phyloP scores from a whole-genome alignment of 2,329 filamentous ascomycete genomes.

The Thermochaetoides dissita region DNA sequence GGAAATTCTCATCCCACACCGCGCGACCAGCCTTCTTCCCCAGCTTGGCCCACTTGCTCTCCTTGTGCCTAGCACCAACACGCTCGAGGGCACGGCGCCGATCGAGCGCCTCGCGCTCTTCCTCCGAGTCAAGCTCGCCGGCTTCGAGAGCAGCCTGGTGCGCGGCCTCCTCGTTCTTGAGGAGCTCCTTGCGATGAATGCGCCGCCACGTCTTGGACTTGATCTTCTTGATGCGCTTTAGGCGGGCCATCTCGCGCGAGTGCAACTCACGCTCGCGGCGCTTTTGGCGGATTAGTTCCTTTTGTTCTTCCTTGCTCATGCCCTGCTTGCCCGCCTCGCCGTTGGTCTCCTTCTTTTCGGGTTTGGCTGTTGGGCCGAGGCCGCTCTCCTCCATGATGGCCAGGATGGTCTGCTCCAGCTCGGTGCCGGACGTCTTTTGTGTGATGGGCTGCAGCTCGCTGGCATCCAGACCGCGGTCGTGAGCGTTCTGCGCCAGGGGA shows the following conservation, averaged over 20 bases:
- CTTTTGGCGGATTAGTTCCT: constrained; percentile 55
- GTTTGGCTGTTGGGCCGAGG: constrained; percentile 36
- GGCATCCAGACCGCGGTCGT: constrained; percentile 42
- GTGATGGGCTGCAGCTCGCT: constrained; percentile 53
- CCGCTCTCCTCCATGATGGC: constrained; percentile 84
- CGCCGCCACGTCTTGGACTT: constrained; percentile 93
- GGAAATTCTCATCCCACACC: constrained; percentile 79
- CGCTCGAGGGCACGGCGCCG: constrained; percentile 68
- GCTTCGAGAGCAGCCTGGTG: constrained; percentile 38
- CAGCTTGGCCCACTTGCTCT: constrained; percentile 86
- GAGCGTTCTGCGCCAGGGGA: constrained; percentile 62
- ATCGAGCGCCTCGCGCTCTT: constrained; percentile 51
- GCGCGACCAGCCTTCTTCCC: constrained; percentile 65
- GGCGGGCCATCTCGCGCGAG: constrained; percentile 75
- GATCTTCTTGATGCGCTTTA: constrained; percentile 95
- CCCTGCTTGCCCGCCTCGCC: constrained; percentile 52
- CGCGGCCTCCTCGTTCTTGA: constrained; percentile 38
- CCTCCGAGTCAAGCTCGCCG: constrained; percentile 49
- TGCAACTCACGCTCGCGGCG: constrained; percentile 71
- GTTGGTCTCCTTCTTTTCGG: constrained; percentile 39
- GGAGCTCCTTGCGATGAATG: constrained; percentile 66
- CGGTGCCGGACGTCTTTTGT: constrained; percentile 53
- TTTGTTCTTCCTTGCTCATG: constrained; percentile 52
- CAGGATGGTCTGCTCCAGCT: constrained; percentile 75
- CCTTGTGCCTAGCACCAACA: constrained; percentile 71